phyloP scores from a whole-genome alignment of 305 asterid species.

The Solanum hybrid region DNA sequence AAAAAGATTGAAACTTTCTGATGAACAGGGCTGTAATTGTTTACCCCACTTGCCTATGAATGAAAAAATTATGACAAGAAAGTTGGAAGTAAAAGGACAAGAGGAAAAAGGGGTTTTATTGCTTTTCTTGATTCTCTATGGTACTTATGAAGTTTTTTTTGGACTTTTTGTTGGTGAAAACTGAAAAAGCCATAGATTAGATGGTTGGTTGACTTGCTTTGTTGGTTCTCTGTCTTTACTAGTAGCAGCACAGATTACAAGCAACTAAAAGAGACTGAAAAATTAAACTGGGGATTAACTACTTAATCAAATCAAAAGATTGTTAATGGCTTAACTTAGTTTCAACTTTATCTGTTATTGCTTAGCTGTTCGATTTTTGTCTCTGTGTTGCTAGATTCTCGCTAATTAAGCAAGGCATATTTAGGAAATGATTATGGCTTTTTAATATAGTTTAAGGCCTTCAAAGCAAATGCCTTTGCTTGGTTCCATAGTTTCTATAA shows the following conservation, averaged over 20 bases:
- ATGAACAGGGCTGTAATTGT: not conserved
- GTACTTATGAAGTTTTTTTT: not conserved
- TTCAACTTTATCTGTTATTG: not conserved
- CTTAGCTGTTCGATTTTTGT: not conserved
- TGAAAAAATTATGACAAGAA: not conserved
- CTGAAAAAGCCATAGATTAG: not conserved
- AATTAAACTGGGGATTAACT: not conserved
- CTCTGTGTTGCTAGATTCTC: constrained; percentile 1
- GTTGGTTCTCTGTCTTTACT: not conserved
- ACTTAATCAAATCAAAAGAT: not conserved
- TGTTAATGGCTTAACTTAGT: not conserved
- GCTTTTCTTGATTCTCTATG: not conserved
- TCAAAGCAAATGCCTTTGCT: not conserved
- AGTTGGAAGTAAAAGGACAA: not conserved
- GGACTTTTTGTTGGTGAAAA: not conserved
- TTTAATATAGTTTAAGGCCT: not conserved
- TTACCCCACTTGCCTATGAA: not conserved
- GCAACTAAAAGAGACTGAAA: not conserved
- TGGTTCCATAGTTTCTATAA: not conserved
- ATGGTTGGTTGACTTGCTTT: constrained; percentile 4
- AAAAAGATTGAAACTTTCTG: not conserved
- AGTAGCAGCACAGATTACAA: not conserved
- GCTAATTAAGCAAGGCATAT: not conserved
- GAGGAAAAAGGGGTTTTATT: not conserved
- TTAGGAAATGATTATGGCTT: not conserved